Evolutionary conservation across 495 filamentous ascomycete genomes (phyloP), one percentile per base, ranked within the genome.

Genomic region (Amphirosellinia nigrospora): DNA sequence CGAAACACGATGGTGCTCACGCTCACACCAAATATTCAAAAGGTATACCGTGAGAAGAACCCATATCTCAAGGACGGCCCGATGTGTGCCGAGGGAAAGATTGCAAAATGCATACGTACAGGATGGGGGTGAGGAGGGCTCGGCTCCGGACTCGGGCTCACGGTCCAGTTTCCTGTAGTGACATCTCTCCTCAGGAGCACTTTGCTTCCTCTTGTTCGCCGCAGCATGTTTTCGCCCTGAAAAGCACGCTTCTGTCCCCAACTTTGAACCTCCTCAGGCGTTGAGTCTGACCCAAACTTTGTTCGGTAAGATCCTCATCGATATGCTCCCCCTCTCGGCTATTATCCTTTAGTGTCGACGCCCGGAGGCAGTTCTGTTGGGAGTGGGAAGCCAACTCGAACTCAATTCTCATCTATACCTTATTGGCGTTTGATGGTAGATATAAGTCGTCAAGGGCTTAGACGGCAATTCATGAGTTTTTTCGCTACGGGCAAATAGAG

Each of bases 141-240:
- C n/a, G 64, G 64, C 4, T 58, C 52, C 6, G 66, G 66, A 45
- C 45, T 69, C 13, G 66, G 66, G 2, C 9, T 50, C 8, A 32
- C 66, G 23, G 66, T 62, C 66, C 66, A 69, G 45, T 69, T 69
- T 9, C 66, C 66, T 39, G 66, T 52, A 23, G 8, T 30, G 5
- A 45, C 9, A 21, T 69, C 66, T 53, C 66, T 61, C 66, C 55
- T 62, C 15, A 52, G 11, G 21, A 62, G 45, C 13, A 41, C 10
- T 4, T 0, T 15, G 23, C 9, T 26, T 10, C 5, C 50, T 39
- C 21, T 59, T 62, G 56, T 45, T 53, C 19, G 21, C n/a, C 21
- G 15, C 13, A 23, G 23, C 34, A 39, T 62, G 3, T 2, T 38
- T 36, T 32, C 15, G 41, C 45, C 23, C 21, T n/a, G 16, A 30